Percentiles rank a stretch among this genome's conserved stretches.
Evolutionary conservation across 2,329 filamentous ascomycete species (phyloP).

Genomic region (Ophiocordyceps camponoti-rufipedis): DNA sequence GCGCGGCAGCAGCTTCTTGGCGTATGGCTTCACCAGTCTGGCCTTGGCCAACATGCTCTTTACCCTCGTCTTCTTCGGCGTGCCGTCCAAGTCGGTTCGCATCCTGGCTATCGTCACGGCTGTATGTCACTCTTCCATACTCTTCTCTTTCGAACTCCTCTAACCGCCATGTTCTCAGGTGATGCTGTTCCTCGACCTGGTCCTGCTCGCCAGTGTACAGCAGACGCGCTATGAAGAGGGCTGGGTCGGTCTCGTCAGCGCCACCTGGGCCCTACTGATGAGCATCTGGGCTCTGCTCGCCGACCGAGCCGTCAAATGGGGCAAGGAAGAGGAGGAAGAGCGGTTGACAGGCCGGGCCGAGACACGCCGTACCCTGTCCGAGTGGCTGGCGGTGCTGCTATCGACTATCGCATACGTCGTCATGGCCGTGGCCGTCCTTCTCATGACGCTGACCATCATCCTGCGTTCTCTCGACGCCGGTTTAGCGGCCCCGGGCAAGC

Average conservation of each 20-base stretch:
- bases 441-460: conserved; percentile 65
- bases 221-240: conserved; percentile 68
- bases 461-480: conserved; percentile 65
- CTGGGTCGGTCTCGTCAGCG: conserved; percentile 76
- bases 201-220: conserved; percentile 60
- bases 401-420: conserved; percentile 54
- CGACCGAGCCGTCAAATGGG: conserved; percentile 74
- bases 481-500: conserved; percentile 52
- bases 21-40: conserved; percentile 68
- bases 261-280: conserved; percentile 65
- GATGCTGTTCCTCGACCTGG: conserved; percentile 40
- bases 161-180: conserved; percentile 6
- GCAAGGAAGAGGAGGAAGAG: conserved; percentile 84
- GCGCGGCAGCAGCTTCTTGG: conserved; percentile 81
- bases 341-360: conserved; percentile 79
- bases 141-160: not conserved
- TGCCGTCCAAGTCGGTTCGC: conserved; percentile 64
- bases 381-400: conserved; percentile 68
- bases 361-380: conserved; percentile 58
- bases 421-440: conserved; percentile 48
- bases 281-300: conserved; percentile 61
- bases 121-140: conserved; percentile 6
- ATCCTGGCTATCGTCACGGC: conserved; percentile 53
- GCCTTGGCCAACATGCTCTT: conserved; percentile 60
- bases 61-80: conserved; percentile 69